phyloP scores from a whole-genome alignment of 2,329 filamentous ascomycete genomes.

The Zasmidium citrigriseum region DNA sequence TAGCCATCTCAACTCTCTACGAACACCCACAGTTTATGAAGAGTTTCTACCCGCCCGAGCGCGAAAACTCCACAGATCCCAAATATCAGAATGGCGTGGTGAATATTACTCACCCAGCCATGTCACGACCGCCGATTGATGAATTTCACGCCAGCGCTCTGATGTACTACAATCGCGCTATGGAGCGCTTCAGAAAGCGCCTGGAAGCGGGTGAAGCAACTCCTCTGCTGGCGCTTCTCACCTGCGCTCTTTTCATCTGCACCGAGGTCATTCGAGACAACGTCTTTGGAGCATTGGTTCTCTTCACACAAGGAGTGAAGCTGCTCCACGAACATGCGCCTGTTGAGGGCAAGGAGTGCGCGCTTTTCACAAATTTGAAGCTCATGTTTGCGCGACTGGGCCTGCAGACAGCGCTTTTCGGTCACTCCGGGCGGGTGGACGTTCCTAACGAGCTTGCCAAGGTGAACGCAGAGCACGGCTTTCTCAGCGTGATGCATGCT shows the following conservation, averaged over 20 bases:
- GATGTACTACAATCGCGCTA: constrained; percentile 29
- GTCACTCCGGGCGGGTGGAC: background rate
- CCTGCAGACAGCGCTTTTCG: constrained; percentile 20
- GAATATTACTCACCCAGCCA: constrained; percentile 3
- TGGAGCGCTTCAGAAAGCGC: constrained; percentile 14
- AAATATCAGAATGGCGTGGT: background rate
- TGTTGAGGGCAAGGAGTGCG: background rate
- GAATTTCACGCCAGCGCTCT: constrained; percentile 19
- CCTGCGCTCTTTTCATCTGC: constrained; percentile 31
- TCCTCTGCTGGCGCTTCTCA: constrained; percentile 25
- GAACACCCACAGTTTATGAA: constrained; percentile 25
- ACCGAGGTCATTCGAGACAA: constrained; percentile 30
- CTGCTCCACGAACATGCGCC: constrained; percentile 8
- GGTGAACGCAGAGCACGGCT: background rate
- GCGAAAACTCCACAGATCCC: background rate
- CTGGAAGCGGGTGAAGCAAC: constrained; percentile 14
- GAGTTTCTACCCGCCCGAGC: constrained; percentile 7
- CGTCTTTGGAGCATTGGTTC: constrained; percentile 21
- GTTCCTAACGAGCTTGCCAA: background rate
- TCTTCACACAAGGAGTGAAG: constrained; percentile 23
- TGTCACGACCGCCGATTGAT: constrained; percentile 10
- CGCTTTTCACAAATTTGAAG: constrained; percentile 12
- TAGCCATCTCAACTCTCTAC: constrained; percentile 26
- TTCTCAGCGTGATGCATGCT: background rate
- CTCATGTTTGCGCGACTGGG: constrained; percentile 22